phyloP scores from a whole-genome alignment of 306 rosid genomes.

The Prinsepia uniflora region DNA sequence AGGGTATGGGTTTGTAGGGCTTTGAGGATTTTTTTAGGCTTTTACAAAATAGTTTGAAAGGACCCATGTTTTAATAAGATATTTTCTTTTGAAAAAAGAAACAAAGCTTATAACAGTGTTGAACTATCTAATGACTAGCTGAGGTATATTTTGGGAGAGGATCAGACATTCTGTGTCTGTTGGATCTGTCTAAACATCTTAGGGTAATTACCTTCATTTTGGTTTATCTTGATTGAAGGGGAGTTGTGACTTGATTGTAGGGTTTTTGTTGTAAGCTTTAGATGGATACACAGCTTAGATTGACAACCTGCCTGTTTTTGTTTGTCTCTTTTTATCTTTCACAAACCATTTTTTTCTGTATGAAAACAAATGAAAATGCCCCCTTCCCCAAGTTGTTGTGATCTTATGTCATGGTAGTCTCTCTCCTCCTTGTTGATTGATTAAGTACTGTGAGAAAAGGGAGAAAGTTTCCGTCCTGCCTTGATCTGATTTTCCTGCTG shows the following conservation, averaged over 20 bases:
- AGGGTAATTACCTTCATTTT: no score
- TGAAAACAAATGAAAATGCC: neutral
- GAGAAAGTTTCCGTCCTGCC: no score
- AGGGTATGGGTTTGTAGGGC: no score
- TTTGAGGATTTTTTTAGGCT: no score
- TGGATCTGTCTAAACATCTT: neutral
- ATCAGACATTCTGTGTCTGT: no score
- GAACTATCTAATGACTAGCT: neutral
- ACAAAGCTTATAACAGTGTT: neutral
- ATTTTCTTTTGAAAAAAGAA: neutral
- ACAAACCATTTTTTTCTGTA: neutral
- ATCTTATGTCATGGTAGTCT: neutral
- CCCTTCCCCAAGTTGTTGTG: neutral
- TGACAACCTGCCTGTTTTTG: neutral
- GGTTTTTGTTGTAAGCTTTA: no score
- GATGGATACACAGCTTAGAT: no score
- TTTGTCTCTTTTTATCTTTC: neutral
- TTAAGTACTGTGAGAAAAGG: no score
- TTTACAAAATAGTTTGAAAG: no score
- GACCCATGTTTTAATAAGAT: no score
- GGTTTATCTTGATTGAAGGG: no score
- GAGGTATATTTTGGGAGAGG: neutral
- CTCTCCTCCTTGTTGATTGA: neutral
- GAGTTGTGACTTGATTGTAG: no score
- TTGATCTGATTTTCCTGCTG: neutral